These are phyloP conservation scores for Nyssa sinensis DNA, from an alignment of 148 eudicot genomes.

Conservation along the genomic window DNA sequence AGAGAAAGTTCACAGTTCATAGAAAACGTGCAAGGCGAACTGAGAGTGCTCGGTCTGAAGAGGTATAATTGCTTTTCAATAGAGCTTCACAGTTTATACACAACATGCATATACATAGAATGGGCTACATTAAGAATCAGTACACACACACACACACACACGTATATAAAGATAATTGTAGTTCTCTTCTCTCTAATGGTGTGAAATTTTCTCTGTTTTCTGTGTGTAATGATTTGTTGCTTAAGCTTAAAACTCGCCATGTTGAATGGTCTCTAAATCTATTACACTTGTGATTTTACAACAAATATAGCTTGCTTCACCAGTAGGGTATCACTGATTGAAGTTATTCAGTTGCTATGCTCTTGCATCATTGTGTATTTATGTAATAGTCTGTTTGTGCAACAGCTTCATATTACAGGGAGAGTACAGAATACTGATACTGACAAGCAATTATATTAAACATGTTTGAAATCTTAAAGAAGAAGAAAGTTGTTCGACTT, in stretches of 20 bases:
- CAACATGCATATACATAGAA: no score
- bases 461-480: conserved; percentile 47
- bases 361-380: not conserved
- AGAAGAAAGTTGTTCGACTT: conserved; percentile 31
- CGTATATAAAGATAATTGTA: no score
- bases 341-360: not conserved
- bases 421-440: conserved; percentile 39
- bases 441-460: conserved; percentile 40
- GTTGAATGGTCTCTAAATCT: not conserved
- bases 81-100: no score
- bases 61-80: conserved; percentile 28
- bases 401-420: conserved; percentile 16
- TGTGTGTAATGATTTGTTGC: no score
- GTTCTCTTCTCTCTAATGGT: no score
- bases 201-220: no score
- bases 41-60: conserved; percentile 36
- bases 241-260: no score
- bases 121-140: no score
- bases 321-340: not conserved
- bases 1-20: conserved; percentile 28
- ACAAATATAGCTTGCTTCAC: no score
- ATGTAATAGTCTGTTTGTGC: not conserved
- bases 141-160: no score
- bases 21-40: conserved; percentile 20
- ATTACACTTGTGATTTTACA: not conserved